Evolutionary conservation across 2,329 filamentous ascomycete species (phyloP).

Genomic region (Alternaria hordeiaustralica): DNA sequence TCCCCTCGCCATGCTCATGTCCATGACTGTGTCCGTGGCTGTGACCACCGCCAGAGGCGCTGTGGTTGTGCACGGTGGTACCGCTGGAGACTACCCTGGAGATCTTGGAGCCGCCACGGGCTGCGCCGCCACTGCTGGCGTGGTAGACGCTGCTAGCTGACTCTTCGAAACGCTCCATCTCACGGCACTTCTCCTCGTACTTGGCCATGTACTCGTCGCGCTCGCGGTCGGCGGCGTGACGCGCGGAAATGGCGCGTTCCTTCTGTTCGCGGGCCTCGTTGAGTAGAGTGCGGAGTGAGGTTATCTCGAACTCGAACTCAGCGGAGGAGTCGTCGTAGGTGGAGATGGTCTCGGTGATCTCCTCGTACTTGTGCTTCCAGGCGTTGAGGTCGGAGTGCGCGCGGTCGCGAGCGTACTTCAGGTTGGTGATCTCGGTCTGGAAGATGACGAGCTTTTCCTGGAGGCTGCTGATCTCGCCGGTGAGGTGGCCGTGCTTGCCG

Average conservation of each 20-base stretch:
- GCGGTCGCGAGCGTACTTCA: slow-evolving; percentile 27
- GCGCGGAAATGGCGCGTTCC: slow-evolving; percentile 28
- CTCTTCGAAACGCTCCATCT: slow-evolving; percentile 32
- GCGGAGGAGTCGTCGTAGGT: slow-evolving; percentile 26
- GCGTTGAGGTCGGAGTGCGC: slow-evolving; percentile 25
- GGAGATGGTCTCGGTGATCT: slow-evolving; percentile 30
- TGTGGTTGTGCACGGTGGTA: slow-evolving; percentile 24
- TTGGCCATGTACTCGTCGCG: slow-evolving; percentile 28
- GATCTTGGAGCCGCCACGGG: slow-evolving; percentile 4
- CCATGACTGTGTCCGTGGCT: slow-evolving; percentile 2
- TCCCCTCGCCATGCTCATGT: slow-evolving; percentile 7
- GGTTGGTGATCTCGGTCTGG: slow-evolving; percentile 28
- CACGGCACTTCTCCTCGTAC: slow-evolving; percentile 35
- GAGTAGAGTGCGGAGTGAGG: slow-evolving; percentile 25
- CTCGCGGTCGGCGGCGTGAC: slow-evolving; percentile 31
- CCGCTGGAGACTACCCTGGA: slow-evolving; percentile 23
- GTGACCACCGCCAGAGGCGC: neutral
- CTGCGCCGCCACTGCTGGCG: neutral
- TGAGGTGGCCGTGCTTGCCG: slow-evolving; percentile 22
- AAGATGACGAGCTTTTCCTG: slow-evolving; percentile 24
- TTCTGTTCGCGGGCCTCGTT: slow-evolving; percentile 34
- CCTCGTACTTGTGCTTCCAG: slow-evolving; percentile 35
- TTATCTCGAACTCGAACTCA: slow-evolving; percentile 34
- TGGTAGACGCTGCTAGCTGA: slow-evolving; percentile 22
- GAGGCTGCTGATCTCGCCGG: slow-evolving; percentile 18